These are phyloP conservation scores for Bassia scoparia DNA, from an alignment of 148 eudicot species.

Conservation along the genomic window DNA sequence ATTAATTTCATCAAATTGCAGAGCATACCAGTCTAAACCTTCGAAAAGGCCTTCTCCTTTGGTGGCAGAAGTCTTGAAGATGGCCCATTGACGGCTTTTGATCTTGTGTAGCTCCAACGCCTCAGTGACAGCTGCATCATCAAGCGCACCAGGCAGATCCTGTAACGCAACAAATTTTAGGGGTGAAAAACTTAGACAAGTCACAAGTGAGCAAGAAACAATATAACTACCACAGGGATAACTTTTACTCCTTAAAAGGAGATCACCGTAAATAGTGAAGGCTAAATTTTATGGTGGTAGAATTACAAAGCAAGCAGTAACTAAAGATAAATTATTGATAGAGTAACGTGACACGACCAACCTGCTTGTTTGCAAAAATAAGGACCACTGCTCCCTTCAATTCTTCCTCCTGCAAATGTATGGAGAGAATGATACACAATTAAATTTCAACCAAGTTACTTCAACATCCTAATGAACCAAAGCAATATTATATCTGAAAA, in stretches of 20 bases:
- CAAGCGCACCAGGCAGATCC: slow-evolving; percentile 99
- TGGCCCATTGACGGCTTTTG: slow-evolving; percentile 91
- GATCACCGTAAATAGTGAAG: not conserved
- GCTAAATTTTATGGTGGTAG: not conserved
- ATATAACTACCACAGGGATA: no score
- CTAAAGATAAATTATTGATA: not conserved
- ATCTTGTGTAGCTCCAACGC: slow-evolving; percentile 93
- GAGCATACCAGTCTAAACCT: slow-evolving; percentile 88
- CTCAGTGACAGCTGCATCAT: slow-evolving; percentile 93
- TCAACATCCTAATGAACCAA: not conserved
- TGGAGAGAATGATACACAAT: slow-evolving; percentile 6
- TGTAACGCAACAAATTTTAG: slow-evolving; percentile 15
- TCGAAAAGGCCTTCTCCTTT: slow-evolving; percentile 98
- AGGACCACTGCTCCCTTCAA: slow-evolving; percentile 91
- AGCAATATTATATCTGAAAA: not conserved
- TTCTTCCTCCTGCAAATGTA: slow-evolving; percentile 82
- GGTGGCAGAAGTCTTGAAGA: slow-evolving; percentile 91
- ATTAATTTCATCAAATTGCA: not conserved
- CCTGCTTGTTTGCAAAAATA: slow-evolving; percentile 97
- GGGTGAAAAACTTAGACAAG: not conserved
- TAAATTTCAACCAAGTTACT: not conserved
- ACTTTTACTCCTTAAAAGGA: no score
- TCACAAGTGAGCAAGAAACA: no score
- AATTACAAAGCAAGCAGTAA: not conserved
- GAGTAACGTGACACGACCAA: slow-evolving; percentile 19